Conservation (phyloP, 139 green algal genomes). For the Picochlorum sp. region DNA sequence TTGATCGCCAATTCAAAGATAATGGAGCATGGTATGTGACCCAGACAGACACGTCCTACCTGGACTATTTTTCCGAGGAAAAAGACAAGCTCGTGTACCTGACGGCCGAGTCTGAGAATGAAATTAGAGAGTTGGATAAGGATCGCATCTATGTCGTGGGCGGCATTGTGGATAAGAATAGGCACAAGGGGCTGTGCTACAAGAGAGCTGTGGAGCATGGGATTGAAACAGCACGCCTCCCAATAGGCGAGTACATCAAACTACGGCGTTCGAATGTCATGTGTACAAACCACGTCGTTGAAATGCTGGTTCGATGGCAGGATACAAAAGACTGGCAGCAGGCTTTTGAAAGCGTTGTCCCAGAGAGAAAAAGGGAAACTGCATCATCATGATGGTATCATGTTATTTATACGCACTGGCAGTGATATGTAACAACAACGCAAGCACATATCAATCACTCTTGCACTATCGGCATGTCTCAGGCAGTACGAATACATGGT, state of each 20-base stretch:
- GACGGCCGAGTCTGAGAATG: constrained; percentile 61
- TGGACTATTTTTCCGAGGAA: constrained; percentile 31
- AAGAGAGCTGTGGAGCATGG: constrained; percentile 42
- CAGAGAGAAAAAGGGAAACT: constrained; percentile 24
- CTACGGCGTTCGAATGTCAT: constrained; percentile 55
- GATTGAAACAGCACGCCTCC: constrained; percentile 65
- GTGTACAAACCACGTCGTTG: constrained; percentile 75
- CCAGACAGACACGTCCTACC: constrained; percentile 24
- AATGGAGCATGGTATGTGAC: constrained; percentile 51
- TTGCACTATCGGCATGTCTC: background rate
- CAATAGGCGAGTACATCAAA: constrained; percentile 56
- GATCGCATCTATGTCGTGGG: constrained; percentile 74
- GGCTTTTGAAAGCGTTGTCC: constrained; percentile 27
- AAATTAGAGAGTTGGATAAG: constrained; percentile 55
- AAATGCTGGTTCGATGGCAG: constrained; percentile 43
- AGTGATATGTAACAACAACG: too few species aligned
- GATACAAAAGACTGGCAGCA: constrained; percentile 34
- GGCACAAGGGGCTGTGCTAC: constrained; percentile 53
- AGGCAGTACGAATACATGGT: constrained; percentile 20
- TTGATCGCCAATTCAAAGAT: constrained; percentile 20
- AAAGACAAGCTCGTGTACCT: constrained; percentile 68
- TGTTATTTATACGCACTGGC: too few species aligned
- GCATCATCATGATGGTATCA: too few species aligned
- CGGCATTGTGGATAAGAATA: constrained; percentile 81
- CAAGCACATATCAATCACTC: background rate